Conservation (phyloP, 2,329 filamentous ascomycete species). For the Xylariaceae sp. region DNA sequence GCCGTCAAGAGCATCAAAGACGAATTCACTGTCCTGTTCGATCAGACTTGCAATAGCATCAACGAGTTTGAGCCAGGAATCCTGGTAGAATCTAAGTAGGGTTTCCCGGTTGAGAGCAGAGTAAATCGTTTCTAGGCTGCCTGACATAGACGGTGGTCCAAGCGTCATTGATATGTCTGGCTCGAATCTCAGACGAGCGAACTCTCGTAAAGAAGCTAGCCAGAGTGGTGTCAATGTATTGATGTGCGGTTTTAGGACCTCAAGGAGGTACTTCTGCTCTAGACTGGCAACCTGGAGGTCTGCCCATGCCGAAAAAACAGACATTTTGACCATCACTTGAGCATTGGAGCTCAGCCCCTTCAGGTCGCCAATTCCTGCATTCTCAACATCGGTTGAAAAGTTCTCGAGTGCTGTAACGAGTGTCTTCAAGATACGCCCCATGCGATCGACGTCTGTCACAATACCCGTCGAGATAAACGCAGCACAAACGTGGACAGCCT, state of each 20-base stretch:
- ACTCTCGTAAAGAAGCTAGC: slow-evolving; percentile 92
- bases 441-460: slow-evolving; percentile 96
- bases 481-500: slow-evolving; percentile 97
- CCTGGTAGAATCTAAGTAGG: slow-evolving; percentile 92
- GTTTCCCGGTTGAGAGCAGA: slow-evolving; percentile 94
- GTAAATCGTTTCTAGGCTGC: slow-evolving; percentile 91
- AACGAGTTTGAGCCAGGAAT: slow-evolving; percentile 94
- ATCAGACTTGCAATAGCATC: slow-evolving; percentile 97
- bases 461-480: slow-evolving; percentile 97
- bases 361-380: slow-evolving; percentile 88
- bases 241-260: slow-evolving; percentile 90
- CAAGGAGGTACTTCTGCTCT: slow-evolving; percentile 86
- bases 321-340: slow-evolving; percentile 98
- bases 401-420: slow-evolving; percentile 90
- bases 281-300: slow-evolving; percentile 94
- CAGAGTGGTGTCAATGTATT: slow-evolving; percentile 89
- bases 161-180: slow-evolving; percentile 94
- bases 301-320: slow-evolving; percentile 96
- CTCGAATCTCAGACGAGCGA: slow-evolving; percentile 91
- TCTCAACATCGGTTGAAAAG: slow-evolving; percentile 82
- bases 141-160: slow-evolving; percentile 79
- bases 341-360: slow-evolving; percentile 94
- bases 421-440: slow-evolving; percentile 96
- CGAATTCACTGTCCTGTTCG: slow-evolving; percentile 96
- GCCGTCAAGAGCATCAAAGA: slow-evolving; percentile 94